phyloP scores from a whole-genome alignment of 768 basidiomycete species.

The Kwoniella mangroviensis region DNA sequence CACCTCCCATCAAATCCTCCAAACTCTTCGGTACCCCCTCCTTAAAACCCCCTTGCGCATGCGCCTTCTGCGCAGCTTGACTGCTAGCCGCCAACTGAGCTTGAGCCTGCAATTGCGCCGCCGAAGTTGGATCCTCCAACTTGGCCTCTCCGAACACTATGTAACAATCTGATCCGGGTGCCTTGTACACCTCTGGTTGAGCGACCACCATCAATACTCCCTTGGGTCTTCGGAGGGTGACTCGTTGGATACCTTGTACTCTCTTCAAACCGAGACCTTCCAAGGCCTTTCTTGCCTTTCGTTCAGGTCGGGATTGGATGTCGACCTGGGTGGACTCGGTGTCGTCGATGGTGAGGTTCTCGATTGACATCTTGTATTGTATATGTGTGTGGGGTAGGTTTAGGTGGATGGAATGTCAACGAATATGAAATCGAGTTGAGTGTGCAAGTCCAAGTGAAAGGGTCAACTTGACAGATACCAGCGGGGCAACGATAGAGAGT shows the following conservation, averaged over 20 bases:
- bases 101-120: conserved; percentile 61
- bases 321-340: conserved; percentile 70
- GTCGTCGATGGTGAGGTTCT: conserved; percentile 63
- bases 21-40: conserved; percentile 71
- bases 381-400: conserved; percentile 2
- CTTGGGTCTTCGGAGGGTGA: conserved; percentile 92
- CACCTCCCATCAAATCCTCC: conserved; percentile 54
- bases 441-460: conserved; percentile 5
- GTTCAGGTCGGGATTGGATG: conserved; percentile 90
- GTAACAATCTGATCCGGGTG: conserved; percentile 95
- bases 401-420: conserved; percentile 3
- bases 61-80: conserved; percentile 57
- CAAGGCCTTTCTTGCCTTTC: conserved; percentile 92
- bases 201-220: conserved; percentile 94
- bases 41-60: conserved; percentile 67
- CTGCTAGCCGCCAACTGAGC: conserved; percentile 70
- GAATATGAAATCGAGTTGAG: not conserved
- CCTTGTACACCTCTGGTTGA: conserved; percentile 96
- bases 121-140: conserved; percentile 52
- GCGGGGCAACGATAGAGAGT: not conserved
- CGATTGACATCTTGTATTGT: conserved; percentile 64
- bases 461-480: not conserved
- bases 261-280: conserved; percentile 83
- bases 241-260: conserved; percentile 89
- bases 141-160: conserved; percentile 94